Conservation (phyloP, 805 yeast genomes). For the Spathaspora gorwiae region DNA sequence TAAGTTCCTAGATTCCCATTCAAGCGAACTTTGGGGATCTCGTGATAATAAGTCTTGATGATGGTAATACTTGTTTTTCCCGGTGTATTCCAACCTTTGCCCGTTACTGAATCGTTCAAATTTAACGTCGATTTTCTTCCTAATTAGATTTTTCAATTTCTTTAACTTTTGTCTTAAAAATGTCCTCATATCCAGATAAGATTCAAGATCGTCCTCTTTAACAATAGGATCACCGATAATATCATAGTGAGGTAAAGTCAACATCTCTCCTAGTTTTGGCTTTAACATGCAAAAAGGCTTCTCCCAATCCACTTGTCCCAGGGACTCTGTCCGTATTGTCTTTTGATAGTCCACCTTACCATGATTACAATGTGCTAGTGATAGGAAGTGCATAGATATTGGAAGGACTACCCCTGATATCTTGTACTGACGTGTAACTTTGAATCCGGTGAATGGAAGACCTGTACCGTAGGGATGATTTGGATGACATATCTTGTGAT, state of each 20-base stretch:
- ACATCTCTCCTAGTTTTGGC: conserved; percentile 17
- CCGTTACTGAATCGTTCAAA: conserved; percentile 15
- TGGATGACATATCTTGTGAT: conserved; percentile 33
- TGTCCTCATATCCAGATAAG: conserved; percentile 1
- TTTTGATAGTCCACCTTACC: conserved; percentile 47
- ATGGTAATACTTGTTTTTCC: conserved; percentile 14
- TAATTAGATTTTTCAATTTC: conserved; percentile 2
- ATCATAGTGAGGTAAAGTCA: conserved; percentile 8
- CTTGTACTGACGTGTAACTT: conserved; percentile 46
- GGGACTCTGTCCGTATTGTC: conserved; percentile 21
- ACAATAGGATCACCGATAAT: conserved; percentile 4
- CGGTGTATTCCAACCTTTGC: conserved; percentile 17
- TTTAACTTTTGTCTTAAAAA: conserved; percentile 1
- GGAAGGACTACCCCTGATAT: conserved; percentile 33
- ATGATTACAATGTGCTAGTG: conserved; percentile 47
- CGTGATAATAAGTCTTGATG: conserved; percentile 13
- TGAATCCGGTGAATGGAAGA: conserved; percentile 52
- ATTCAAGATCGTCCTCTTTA: conserved; percentile 1
- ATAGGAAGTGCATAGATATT: conserved; percentile 36
- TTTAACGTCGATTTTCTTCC: conserved; percentile 13
- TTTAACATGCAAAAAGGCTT: conserved; percentile 42
- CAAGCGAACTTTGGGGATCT: conserved; percentile 17
- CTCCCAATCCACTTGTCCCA: conserved; percentile 46
- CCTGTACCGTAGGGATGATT: conserved; percentile 8
- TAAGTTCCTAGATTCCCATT: conserved; percentile 23